phyloP scores from a whole-genome alignment of 106 monocot genomes.

The Hemerocallis citrina region DNA sequence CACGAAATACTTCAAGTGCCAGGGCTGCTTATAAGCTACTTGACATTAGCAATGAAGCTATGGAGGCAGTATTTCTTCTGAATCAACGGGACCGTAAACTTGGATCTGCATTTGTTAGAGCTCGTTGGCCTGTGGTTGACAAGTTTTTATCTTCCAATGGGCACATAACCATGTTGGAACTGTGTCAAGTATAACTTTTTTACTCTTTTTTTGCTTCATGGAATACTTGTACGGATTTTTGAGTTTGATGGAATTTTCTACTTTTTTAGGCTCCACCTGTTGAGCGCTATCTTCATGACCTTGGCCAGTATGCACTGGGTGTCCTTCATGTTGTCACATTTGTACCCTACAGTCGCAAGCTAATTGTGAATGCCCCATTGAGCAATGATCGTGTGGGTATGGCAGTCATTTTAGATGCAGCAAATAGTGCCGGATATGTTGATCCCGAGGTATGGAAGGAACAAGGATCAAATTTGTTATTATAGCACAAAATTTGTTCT shows the following conservation, averaged over 20 bases:
- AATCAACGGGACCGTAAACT: slow-evolving; percentile 96
- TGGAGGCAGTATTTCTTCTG: slow-evolving; percentile 80
- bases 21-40: slow-evolving; percentile 85
- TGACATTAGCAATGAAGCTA: slow-evolving; percentile 92
- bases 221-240: neutral
- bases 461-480: neutral
- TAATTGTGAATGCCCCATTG: slow-evolving; percentile 69
- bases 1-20: slow-evolving; percentile 50
- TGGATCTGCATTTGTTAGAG: slow-evolving; percentile 78
- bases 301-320: slow-evolving; percentile 90
- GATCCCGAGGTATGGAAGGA: slow-evolving; percentile 66
- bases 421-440: slow-evolving; percentile 60
- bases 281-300: slow-evolving; percentile 91
- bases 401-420: slow-evolving; percentile 86
- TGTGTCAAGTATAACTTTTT: slow-evolving; percentile 61
- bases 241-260: neutral
- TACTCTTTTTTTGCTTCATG: neutral
- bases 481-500: neutral
- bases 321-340: slow-evolving; percentile 92
- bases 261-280: slow-evolving; percentile 64
- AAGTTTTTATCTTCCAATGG: slow-evolving; percentile 82
- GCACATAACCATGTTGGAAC: slow-evolving; percentile 74
- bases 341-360: slow-evolving; percentile 65
- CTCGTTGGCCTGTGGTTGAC: slow-evolving; percentile 83
- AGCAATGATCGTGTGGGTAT: slow-evolving; percentile 93